Evolutionary conservation across 2,329 filamentous ascomycete genomes (phyloP).

Genomic region (Colletotrichum paranaense): DNA sequence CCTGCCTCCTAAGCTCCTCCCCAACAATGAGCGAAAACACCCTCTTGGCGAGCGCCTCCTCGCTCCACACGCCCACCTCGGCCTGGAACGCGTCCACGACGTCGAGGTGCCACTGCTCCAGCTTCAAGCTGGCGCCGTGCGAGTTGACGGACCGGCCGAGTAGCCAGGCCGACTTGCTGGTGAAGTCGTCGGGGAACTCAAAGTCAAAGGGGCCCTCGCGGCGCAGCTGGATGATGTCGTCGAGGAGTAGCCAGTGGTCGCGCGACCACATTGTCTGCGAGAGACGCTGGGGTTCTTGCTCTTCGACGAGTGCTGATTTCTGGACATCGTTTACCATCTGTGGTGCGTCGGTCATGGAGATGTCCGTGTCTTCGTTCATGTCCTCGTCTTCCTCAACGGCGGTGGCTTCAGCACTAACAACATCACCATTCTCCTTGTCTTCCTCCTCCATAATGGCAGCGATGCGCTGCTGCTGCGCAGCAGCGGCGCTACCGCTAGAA

Average conservation of each 20-base stretch:
- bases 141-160: slow-evolving; percentile 61
- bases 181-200: slow-evolving; percentile 41
- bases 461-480: slow-evolving; percentile 18
- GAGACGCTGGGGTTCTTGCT: slow-evolving; percentile 38
- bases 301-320: background rate
- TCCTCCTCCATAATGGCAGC: slow-evolving; percentile 34
- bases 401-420: background rate
- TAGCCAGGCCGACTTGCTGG: slow-evolving; percentile 47
- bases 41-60: slow-evolving; percentile 59
- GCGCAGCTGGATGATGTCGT: slow-evolving; percentile 63
- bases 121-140: slow-evolving; percentile 56
- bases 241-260: slow-evolving; percentile 65
- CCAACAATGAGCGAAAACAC: slow-evolving; percentile 65
- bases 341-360: slow-evolving; percentile 31
- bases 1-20: slow-evolving; percentile 53
- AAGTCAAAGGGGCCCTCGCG: slow-evolving; percentile 53
- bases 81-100: slow-evolving; percentile 64
- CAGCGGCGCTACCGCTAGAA: slow-evolving; percentile 15
- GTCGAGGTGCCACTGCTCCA: slow-evolving; percentile 69
- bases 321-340: background rate
- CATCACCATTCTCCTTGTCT: slow-evolving; percentile 48
- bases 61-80: slow-evolving; percentile 62
- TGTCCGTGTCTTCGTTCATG: slow-evolving; percentile 19
- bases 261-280: slow-evolving; percentile 60
- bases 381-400: slow-evolving; percentile 42